Evolutionary conservation across 2,329 filamentous ascomycete genomes (phyloP), one percentile per base, ranked within the genome.

Genomic region (Cladophialophora carrionii): DNA sequence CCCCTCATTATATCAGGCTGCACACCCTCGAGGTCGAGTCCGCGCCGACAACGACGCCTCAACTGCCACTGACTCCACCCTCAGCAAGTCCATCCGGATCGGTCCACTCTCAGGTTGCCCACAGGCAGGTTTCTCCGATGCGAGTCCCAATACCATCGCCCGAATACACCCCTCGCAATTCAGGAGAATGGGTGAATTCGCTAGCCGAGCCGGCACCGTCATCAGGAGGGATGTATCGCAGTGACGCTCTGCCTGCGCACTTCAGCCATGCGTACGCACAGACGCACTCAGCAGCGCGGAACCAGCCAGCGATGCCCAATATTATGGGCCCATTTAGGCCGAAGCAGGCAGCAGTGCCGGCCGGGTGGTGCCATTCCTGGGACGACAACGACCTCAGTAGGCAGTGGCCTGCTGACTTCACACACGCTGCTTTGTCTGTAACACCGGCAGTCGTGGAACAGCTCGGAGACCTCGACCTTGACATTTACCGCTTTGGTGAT

Each of bases 1-100:
- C 58, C 1, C 67, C 67, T 22, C 12, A n/a, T 51, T 64, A 68
- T 37, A 68, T 68, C 52, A 54, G 53, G 49, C 52, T 68, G 22
- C 52, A 60, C 20, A 26, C 62, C 2, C 17, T 46, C 37, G 24
- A 55, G 17, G n/a, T 12, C 20, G 24, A 49, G 10, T 7, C n/a
- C 20, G 51, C 26, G 2, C 24, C 17, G 43, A 31, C 49, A 29
- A 41, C 41, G 2, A 29, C 48, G n/a, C 22, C 53, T 10, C 65
- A 64, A 22, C 34, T 58, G 9, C 57, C 46, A 8, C 61, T 26
- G 20, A 57, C 57, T 29, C 57, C 54, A 43, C 63, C 57, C 8
- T 64, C 61, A 46, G 61, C 43, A 17, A 43, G 43, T 32, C 60
- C 57, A 17, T 55, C 49, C 41, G 49, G 54, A 5, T 58, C 46